Conservation (phyloP, 129 eudicot species). For the Erigeron canadensis region DNA sequence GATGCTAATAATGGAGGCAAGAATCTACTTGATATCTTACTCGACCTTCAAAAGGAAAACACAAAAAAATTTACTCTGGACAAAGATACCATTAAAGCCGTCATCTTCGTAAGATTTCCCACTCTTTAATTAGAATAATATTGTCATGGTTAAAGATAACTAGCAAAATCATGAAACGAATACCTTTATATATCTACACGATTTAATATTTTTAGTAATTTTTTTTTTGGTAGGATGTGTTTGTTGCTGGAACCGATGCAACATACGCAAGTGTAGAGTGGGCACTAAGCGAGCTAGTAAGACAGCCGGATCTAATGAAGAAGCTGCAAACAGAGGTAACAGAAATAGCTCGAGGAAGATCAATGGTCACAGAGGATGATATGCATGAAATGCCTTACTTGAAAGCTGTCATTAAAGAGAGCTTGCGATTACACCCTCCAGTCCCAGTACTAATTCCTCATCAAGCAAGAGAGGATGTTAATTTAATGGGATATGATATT, state of each 20-base stretch:
- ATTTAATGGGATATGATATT: slow-evolving; percentile 20
- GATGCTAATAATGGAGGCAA: background rate
- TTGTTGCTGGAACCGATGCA: background rate
- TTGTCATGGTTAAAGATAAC: too few relatives aligned
- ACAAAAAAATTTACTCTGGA: background rate
- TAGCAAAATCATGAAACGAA: too few relatives aligned
- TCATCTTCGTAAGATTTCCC: background rate
- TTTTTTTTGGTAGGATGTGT: background rate
- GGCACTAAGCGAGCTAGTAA: slow-evolving; percentile 3
- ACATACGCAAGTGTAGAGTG: background rate
- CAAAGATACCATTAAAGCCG: background rate
- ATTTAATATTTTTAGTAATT: too few relatives aligned
- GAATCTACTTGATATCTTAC: background rate
- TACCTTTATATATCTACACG: too few relatives aligned
- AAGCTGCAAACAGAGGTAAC: background rate
- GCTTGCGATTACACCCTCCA: too few relatives aligned
- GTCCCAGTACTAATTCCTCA: slow-evolving; percentile 23
- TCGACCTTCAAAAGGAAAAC: background rate
- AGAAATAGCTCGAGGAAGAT: too few relatives aligned
- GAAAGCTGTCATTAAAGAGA: too few relatives aligned
- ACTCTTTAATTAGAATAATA: background rate
- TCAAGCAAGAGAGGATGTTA: slow-evolving; percentile 8
- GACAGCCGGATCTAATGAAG: background rate
- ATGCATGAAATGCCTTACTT: too few relatives aligned
- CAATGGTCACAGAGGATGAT: too few relatives aligned